phyloP scores from a whole-genome alignment of 2,329 filamentous ascomycete species.

The Alternaria ventricosa region DNA sequence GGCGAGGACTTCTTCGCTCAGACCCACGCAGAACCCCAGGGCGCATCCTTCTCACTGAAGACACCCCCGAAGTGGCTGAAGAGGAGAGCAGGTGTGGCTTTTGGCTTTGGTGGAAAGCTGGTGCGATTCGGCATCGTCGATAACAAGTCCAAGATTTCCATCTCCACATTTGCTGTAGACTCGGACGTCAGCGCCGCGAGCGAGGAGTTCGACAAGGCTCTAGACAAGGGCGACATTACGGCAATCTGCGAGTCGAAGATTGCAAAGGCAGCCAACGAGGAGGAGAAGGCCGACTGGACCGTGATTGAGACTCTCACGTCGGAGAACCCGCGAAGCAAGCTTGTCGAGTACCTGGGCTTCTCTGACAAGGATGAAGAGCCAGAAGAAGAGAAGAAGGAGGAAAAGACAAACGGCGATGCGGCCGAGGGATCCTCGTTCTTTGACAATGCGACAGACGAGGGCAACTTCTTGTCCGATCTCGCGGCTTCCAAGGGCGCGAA shows the following conservation, averaged over 20 bases:
- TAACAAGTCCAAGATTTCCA: conserved; percentile 76
- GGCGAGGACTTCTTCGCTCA: conserved; percentile 97
- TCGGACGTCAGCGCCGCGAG: conserved; percentile 83
- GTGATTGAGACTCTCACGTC: conserved; percentile 89
- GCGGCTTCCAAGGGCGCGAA: conserved; percentile 89
- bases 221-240: conserved; percentile 78
- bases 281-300: conserved; percentile 95
- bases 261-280: conserved; percentile 76
- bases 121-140: conserved; percentile 76
- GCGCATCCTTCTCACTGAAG: conserved; percentile 82
- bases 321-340: conserved; percentile 81
- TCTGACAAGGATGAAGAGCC: conserved; percentile 59
- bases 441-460: conserved; percentile 70
- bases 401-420: conserved; percentile 54
- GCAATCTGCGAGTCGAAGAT: conserved; percentile 82
- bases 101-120: conserved; percentile 94
- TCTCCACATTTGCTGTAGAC: conserved; percentile 89
- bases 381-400: conserved; percentile 33
- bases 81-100: conserved; percentile 82
- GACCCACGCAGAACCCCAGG: conserved; percentile 89
- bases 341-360: conserved; percentile 92
- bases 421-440: conserved; percentile 76
- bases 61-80: conserved; percentile 92
- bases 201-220: conserved; percentile 82
- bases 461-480: conserved; percentile 85